These are phyloP conservation scores for Candida tetrigidarum DNA, from an alignment of 1,139 yeast genomes.

Conservation along the genomic window DNA sequence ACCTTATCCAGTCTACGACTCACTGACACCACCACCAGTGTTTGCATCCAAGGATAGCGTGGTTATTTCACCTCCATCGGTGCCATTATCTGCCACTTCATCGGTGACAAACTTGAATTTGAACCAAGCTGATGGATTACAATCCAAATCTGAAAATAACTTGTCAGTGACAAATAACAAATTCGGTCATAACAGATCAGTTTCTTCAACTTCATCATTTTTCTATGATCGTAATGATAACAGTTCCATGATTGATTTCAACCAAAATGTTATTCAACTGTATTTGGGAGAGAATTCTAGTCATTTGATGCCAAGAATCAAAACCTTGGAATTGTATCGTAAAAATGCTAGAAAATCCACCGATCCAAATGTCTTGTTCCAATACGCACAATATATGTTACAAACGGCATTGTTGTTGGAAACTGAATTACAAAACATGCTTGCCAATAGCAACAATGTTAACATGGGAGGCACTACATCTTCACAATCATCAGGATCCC, in stretches of 20 bases:
- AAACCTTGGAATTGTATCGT: conserved; percentile 86
- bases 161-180: conserved; percentile 22
- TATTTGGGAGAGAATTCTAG: conserved; percentile 55
- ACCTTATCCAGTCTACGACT: conserved; percentile 22
- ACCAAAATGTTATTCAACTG: conserved; percentile 48
- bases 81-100: conserved; percentile 41
- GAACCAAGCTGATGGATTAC: conserved; percentile 16
- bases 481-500: conserved; percentile 19
- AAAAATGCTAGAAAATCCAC: conserved; percentile 83
- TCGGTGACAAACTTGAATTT: conserved; percentile 44
- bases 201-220: conserved; percentile 45
- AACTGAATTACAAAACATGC: conserved; percentile 18
- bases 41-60: conserved; percentile 20
- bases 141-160: conserved; percentile 36
- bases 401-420: conserved; percentile 78
- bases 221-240: conserved; percentile 39
- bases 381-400: conserved; percentile 89
- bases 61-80: conserved; percentile 32
- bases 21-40: conserved; percentile 27
- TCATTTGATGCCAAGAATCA: conserved; percentile 73
- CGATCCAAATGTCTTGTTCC: conserved; percentile 85
- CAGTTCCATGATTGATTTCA: conserved; percentile 42
- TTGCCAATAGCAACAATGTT: conserved; percentile 1
- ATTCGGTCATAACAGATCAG: conserved; percentile 40
- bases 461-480: conserved; percentile 11